Conservation (phyloP, 805 yeast species). For the Ogataea degrootiae region DNA sequence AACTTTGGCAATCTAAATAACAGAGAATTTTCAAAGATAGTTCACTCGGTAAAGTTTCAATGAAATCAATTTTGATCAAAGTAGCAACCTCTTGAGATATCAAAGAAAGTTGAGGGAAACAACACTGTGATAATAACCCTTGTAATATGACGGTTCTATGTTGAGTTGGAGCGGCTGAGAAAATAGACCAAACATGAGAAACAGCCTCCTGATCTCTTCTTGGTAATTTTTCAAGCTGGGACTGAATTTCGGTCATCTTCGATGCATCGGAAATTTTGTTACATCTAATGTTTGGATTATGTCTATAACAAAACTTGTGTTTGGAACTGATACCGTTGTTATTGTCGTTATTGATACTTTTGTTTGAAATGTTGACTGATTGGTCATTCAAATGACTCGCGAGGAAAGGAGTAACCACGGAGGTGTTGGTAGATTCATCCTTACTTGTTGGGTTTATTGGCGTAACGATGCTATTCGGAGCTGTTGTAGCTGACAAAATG, state of each 20-base stretch:
- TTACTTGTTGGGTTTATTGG: neutral
- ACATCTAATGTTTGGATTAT: conserved; percentile 81
- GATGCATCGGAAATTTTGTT: conserved; percentile 62
- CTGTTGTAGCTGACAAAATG: neutral
- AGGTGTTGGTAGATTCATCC: conserved; percentile 10
- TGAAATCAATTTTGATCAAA: conserved; percentile 83
- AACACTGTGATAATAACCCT: conserved; percentile 84
- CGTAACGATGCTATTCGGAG: neutral
- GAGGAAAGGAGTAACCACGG: conserved; percentile 32
- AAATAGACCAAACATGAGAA: conserved; percentile 78
- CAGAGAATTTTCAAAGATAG: conserved; percentile 79
- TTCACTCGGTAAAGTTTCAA: conserved; percentile 81
- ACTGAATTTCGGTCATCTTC: conserved; percentile 62
- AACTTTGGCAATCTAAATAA: conserved; percentile 87
- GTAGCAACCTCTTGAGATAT: conserved; percentile 74
- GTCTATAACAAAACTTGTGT: conserved; percentile 82
- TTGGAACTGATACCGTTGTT: conserved; percentile 29
- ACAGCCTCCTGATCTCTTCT: conserved; percentile 72
- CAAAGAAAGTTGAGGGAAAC: conserved; percentile 91
- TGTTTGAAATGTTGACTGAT: conserved; percentile 38
- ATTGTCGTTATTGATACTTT: too few species aligned
- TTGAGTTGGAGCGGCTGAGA: conserved; percentile 65
- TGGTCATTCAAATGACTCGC: conserved; percentile 33
- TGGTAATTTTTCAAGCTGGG: conserved; percentile 52
- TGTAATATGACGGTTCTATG: conserved; percentile 74